These are phyloP conservation scores for Boletus patriciae DNA, from an alignment of 768 basidiomycete genomes.

Conservation along the genomic window DNA sequence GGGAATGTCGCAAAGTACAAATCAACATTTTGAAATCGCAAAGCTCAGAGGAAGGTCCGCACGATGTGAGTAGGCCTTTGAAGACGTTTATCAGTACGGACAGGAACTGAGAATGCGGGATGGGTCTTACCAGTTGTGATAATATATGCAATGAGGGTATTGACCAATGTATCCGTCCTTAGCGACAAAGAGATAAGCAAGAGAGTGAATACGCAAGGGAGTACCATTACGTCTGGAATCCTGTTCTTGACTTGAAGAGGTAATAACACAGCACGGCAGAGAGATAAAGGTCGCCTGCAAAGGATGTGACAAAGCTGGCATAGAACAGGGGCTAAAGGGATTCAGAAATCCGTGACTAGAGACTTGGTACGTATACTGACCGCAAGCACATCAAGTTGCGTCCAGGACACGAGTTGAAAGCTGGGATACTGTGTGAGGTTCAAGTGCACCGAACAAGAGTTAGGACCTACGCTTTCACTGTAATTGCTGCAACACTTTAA, in stretches of 20 bases:
- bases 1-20: background rate
- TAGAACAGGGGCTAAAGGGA: constrained; percentile 47
- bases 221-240: constrained; percentile 44
- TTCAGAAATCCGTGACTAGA: background rate
- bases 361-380: constrained; percentile 27
- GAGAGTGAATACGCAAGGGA: background rate
- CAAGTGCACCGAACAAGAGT: background rate
- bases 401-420: constrained; percentile 39
- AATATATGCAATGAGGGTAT: constrained; percentile 48
- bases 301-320: constrained; percentile 49
- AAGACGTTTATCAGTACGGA: constrained; percentile 9
- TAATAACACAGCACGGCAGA: constrained; percentile 50
- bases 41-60: constrained; percentile 10
- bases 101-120: constrained; percentile 12
- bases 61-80: constrained; percentile 42
- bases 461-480: constrained; percentile 47
- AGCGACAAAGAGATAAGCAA: background rate
- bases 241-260: constrained; percentile 50
- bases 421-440: constrained; percentile 25
- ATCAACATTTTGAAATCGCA: background rate
- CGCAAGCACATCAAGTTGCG: constrained; percentile 39
- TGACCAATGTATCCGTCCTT: constrained; percentile 54
- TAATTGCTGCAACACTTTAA: constrained; percentile 42
- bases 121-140: constrained; percentile 53
- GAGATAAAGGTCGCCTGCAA: constrained; percentile 53